A percentile compares a stretch with the other conserved stretches of the same genome.
phyloP scores from a whole-genome alignment of 2,329 filamentous ascomycete species.

The Claviceps pazoutovae region DNA sequence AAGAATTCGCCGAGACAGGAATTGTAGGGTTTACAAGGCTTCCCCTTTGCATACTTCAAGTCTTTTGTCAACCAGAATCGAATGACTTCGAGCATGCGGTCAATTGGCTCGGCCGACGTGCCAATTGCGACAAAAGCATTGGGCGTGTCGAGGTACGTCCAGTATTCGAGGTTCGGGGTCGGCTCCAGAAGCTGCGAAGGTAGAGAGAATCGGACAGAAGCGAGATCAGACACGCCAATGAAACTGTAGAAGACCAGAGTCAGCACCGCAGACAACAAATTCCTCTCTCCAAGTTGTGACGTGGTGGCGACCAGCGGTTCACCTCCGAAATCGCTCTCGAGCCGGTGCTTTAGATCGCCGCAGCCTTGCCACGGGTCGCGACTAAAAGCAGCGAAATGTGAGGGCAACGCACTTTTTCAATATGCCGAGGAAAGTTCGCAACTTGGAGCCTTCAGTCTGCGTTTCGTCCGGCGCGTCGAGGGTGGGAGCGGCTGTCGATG shows the following conservation, averaged over 20 bases:
- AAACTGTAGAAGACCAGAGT: constrained; percentile 43
- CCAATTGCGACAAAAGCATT: constrained; percentile 76
- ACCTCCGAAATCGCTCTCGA: background rate
- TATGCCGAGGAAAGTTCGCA: constrained; percentile 78
- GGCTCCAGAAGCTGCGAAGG: constrained; percentile 92
- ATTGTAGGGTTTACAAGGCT: constrained; percentile 98
- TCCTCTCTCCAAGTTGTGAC: background rate
- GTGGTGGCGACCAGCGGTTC: background rate
- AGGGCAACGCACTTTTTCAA: constrained; percentile 60
- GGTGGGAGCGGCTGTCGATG: constrained; percentile 20
- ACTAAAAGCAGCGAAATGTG: background rate
- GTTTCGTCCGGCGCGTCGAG: constrained; percentile 27
- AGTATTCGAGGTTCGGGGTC: constrained; percentile 95
- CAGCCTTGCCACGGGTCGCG: too few species aligned
- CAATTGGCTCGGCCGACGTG: constrained; percentile 79
- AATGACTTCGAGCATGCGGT: constrained; percentile 87
- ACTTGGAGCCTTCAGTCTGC: constrained; percentile 70
- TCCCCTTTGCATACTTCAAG: constrained; percentile 95
- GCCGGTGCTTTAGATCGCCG: background rate
- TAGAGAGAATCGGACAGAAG: constrained; percentile 87
- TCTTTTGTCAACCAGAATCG: constrained; percentile 99
- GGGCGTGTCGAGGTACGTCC: constrained; percentile 93
- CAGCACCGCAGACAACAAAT: background rate
- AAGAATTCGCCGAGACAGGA: constrained; percentile 96
- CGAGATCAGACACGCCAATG: constrained; percentile 90